A percentile compares a stretch with the other conserved stretches of the same genome.
Conservation (phyloP, 257 asterid species). For the Scutellaria barbata region DNA sequence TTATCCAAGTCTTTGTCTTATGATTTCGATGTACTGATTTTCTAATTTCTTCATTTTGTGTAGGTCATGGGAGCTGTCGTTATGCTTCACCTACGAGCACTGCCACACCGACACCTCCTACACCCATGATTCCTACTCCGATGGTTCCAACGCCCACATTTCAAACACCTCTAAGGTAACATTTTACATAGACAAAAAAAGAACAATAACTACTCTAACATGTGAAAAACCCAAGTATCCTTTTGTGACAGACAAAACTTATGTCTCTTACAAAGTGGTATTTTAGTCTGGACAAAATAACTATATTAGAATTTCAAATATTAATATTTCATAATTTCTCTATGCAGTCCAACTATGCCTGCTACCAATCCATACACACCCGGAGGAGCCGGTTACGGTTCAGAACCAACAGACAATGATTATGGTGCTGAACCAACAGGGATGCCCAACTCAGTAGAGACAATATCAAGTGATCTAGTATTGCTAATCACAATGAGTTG, state of each 20-base stretch:
- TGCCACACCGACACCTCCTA: conserved; percentile 18
- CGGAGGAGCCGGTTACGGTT: conserved; percentile 35
- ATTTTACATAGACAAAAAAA: too few relatives aligned
- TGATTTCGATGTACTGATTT: not conserved
- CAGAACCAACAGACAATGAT: conserved; percentile 47
- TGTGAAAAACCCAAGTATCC: not conserved
- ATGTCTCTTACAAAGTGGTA: not conserved
- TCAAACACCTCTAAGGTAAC: conserved; percentile 58
- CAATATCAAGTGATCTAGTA: conserved; percentile 37
- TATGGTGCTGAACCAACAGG: conserved; percentile 67
- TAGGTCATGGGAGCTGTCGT: conserved; percentile 71
- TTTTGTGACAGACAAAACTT: not conserved
- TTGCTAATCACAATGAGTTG: conserved; percentile 35
- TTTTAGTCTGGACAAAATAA: too few relatives aligned
- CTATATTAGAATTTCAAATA: too few relatives aligned
- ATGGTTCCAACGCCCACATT: conserved; percentile 1
- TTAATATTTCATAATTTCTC: conserved; percentile 4
- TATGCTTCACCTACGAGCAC: conserved; percentile 47
- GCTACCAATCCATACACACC: conserved; percentile 52
- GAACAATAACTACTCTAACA: too few relatives aligned
- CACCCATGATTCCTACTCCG: conserved; percentile 28
- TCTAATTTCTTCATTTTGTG: conserved; percentile 17
- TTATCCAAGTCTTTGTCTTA: not conserved
- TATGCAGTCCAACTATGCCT: conserved; percentile 58
- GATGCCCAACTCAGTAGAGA: conserved; percentile 54